Base-by-base conservation (phyloP, 192 early-diverging fungal species). In the Gamsiella multidivaricata region DNA sequence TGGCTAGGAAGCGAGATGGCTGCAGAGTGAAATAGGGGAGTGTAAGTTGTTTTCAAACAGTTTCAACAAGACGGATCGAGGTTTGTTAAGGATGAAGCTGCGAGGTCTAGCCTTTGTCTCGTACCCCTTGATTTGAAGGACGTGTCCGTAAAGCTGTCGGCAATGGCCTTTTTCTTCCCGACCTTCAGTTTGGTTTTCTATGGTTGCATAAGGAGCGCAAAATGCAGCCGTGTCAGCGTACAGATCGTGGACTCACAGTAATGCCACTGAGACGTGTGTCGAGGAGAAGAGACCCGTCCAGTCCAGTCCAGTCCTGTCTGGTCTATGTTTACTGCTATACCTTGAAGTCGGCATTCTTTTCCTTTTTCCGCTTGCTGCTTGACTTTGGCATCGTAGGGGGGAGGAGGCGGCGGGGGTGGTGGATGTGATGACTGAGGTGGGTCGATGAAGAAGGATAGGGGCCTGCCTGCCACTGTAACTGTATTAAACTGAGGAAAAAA, bases 101-200 rank as follows among this genome's bases (percentile, higher is more conserved):
- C 10, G 25, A 3, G 2, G 37, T 47, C n/a, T 5, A 23, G 36
- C 6, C 31, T 26, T 33, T 7, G 20, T 12, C 43, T 17, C 22
- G 45, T 85, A 92, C 90, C 80, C 81, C 87, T 88, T 1, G 94
- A 88, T 34, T 90, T 91, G 79, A 97, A 95, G 20, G 93, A 93
- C 22, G 90, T 92, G 47, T 95, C 91, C 11, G 94, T 95, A 42
- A 89, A 87, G 75, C 88, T 97, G 25, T 82, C 81, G 17, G 95
- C 72, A 15, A 89, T 80, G 18, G 87, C 87, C 82, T 94, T 93
- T 75, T 92, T 91, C 82, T 95, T 94, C 51, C 95, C 95, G 41
- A 97, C 89, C 81, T 97, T 97, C 15, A 97, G 88, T 80, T 94
- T 94, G 63, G 91, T 86, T 91, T 97, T 97, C 88, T 92, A 79